phyloP scores from a whole-genome alignment of 345 rosid species.

The Eucalyptus sp. region DNA sequence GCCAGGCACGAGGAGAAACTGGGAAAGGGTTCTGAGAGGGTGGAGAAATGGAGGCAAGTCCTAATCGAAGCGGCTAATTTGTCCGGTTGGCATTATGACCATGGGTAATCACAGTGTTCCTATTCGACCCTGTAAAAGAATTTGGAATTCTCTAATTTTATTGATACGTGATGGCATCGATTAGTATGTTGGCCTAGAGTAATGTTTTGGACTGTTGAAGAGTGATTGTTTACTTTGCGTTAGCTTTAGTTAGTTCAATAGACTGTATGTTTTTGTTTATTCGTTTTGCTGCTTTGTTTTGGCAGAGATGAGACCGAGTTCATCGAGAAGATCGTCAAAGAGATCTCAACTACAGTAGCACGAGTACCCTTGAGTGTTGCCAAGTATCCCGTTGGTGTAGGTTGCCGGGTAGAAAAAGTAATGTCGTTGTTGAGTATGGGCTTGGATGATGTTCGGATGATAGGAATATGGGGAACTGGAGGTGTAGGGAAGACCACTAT shows the following conservation, averaged over 20 bases:
- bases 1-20: background rate
- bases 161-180: no score
- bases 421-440: background rate
- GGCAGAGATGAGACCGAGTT: background rate
- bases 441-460: background rate
- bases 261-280: background rate
- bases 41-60: background rate
- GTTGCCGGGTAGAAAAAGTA: background rate
- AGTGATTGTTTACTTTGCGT: background rate
- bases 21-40: background rate
- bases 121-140: fast-evolving
- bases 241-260: background rate
- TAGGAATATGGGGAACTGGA: conserved; percentile 1
- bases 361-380: background rate
- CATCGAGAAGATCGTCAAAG: background rate
- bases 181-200: no score
- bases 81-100: background rate
- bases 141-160: no score
- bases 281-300: background rate
- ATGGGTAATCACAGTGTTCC: background rate
- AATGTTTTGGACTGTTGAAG: no score
- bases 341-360: background rate
- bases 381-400: background rate
- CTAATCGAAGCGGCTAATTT: background rate
- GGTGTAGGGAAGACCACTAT: conserved; percentile 9